These are phyloP conservation scores for Pyrenophora tritici-repentis DNA, from an alignment of 2,329 filamentous ascomycete species.

Conservation along the genomic window DNA sequence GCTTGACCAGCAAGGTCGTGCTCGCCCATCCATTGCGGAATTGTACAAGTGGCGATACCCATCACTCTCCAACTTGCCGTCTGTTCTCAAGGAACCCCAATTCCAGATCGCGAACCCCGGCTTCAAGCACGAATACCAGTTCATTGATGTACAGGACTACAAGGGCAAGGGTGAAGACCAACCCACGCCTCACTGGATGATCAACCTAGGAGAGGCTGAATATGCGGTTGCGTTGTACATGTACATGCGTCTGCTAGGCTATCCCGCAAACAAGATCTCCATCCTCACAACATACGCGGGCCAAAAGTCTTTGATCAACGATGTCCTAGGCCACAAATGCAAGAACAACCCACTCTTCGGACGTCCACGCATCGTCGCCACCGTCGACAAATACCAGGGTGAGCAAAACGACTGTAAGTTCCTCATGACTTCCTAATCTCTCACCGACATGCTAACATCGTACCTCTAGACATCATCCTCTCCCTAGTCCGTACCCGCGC, in stretches of 20 bases:
- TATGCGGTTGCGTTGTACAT: slow-evolving; percentile 95
- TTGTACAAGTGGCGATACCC: slow-evolving; percentile 95
- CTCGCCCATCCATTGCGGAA: slow-evolving; percentile 81
- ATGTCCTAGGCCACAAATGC: slow-evolving; percentile 84
- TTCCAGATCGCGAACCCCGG: slow-evolving; percentile 86
- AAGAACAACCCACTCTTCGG: slow-evolving; percentile 84
- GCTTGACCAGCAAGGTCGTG: slow-evolving; percentile 91
- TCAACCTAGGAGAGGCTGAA: slow-evolving; percentile 95
- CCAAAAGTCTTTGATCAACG: slow-evolving; percentile 83
- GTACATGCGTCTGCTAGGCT: slow-evolving; percentile 96
- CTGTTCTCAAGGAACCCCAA: slow-evolving; percentile 69
- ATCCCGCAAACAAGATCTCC: slow-evolving; percentile 80
- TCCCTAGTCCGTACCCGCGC: slow-evolving; percentile 87
- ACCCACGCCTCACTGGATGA: slow-evolving; percentile 91
- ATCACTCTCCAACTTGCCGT: slow-evolving; percentile 76
- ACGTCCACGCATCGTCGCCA: slow-evolving; percentile 85
- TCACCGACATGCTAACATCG: slow-evolving; percentile 11
- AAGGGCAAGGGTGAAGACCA: slow-evolving; percentile 87
- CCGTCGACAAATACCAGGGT: slow-evolving; percentile 98
- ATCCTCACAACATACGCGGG: slow-evolving; percentile 95
- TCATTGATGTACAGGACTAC: slow-evolving; percentile 93
- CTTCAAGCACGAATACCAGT: slow-evolving; percentile 93
- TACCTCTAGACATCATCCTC: slow-evolving; percentile 77
- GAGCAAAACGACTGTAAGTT: slow-evolving; percentile 97
- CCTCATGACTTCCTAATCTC: background rate